Percentiles rank a stretch among this genome's conserved stretches.
Conservation (phyloP, 805 yeast genomes). For the Barnettozyma pratensis region DNA sequence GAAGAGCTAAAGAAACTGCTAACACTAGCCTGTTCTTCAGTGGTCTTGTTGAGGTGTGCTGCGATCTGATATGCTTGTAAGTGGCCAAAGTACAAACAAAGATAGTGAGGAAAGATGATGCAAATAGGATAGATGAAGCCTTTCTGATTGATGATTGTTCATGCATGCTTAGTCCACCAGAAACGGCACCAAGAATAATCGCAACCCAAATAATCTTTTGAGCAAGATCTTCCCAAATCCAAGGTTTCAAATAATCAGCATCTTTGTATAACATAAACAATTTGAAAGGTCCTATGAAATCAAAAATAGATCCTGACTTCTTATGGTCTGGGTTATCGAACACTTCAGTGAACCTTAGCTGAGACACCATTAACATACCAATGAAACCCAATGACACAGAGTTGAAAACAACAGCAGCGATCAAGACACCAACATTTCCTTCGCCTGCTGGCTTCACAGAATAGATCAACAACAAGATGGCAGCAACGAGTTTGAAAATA, state of each 20-base stretch:
- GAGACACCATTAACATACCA: constrained; percentile 1
- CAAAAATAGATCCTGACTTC: neutral
- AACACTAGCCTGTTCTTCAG: neutral
- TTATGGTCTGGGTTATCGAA: constrained; percentile 5
- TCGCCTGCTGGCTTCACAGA: neutral
- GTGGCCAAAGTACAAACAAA: neutral
- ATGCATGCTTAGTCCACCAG: neutral
- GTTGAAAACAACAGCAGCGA: constrained; percentile 1
- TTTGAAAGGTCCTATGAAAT: neutral
- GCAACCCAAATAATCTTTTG: constrained; percentile 1
- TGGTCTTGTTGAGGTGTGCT: neutral
- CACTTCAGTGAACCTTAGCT: constrained; percentile 1
- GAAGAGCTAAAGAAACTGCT: neutral
- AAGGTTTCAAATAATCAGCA: constrained; percentile 1
- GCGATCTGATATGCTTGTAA: neutral
- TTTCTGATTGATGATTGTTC: neutral
- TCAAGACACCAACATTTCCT: neutral
- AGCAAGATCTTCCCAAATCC: constrained; percentile 2
- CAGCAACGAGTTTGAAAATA: constrained; percentile 1
- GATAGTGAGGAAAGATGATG: neutral
- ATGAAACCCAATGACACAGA: constrained; percentile 5
- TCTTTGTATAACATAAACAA: neutral
- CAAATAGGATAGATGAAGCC: neutral
- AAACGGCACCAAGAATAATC: constrained; percentile 3
- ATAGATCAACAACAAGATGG: neutral